A percentile compares a stretch with the other conserved stretches of the same genome.
Evolutionary conservation across 129 eudicot species (phyloP).

Genomic region (Saposhnikovia divaricata): DNA sequence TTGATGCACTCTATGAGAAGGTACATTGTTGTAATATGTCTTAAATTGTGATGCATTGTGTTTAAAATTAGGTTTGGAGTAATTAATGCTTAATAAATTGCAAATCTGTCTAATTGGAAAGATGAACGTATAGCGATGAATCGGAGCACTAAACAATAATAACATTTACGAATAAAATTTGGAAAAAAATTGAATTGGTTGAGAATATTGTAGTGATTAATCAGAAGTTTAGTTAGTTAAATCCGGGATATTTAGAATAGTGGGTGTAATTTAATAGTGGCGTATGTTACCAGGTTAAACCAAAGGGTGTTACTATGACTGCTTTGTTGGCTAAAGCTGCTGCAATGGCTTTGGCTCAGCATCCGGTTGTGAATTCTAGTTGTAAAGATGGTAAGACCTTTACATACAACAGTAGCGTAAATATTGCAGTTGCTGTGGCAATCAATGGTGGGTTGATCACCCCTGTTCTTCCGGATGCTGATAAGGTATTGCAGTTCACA

Average conservation of each 20-base stretch:
- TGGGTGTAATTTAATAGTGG: neutral
- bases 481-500: conserved; percentile 41
- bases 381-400: conserved; percentile 96
- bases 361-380: conserved; percentile 77
- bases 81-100: no score
- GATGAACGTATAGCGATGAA: neutral
- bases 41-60: neutral
- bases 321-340: conserved; percentile 92
- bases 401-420: conserved; percentile 71
- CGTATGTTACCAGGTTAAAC: conserved; percentile 45
- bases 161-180: no score
- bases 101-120: neutral
- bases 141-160: neutral
- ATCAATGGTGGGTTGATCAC: conserved; percentile 91
- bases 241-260: neutral
- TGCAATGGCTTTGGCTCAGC: conserved; percentile 90
- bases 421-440: conserved; percentile 91
- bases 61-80: neutral
- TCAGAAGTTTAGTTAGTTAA: neutral
- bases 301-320: conserved; percentile 92
- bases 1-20: conserved; percentile 81
- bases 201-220: neutral
- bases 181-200: neutral
- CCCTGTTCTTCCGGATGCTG: conserved; percentile 94
- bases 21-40: conserved; percentile 22